Evolutionary conservation across 2,329 filamentous ascomycete genomes (phyloP), one percentile per base, ranked within the genome.

Genomic region (Penicillium nordicum): DNA sequence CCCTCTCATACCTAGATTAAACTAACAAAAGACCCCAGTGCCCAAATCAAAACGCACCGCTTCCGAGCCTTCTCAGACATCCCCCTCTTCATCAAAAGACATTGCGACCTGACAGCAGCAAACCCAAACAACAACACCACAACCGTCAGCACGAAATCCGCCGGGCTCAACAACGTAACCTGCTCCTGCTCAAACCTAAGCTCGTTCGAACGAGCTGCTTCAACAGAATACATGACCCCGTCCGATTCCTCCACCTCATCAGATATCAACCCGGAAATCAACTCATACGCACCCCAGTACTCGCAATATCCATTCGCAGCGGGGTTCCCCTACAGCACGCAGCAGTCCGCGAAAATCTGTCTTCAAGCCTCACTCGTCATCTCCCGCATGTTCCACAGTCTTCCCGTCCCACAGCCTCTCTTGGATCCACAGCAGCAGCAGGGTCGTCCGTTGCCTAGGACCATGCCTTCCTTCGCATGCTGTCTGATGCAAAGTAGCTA

Each of bases 401-500:
- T 79, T 4, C 75, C 76, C 0, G 66, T 71, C 37, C 76, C 76
- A 7, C 61, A 67, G 30, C 71, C 74, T 41, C 51, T 69, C 1
- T 58, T 57, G 12, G 63, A 64, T n/a, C 57, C 53, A 34, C 63
- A 59, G 29, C 57, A 42, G 25, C 64, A 58, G 30, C 52, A 44
- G 11, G 41, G 38, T 12, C 52, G 50, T 11, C 23, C 52, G 2
- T 51, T 72, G 14, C 75, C 76, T 5, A 72, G 76, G 6, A 78
- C 76, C 2, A 78, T 79, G 75, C 77, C 77, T 0, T 76, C 74
- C 0, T 78, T 78, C 57, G 76, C 76, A 23, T 78, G 76, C 63
- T 79, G 77, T 57, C 68, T 77, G 8, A 78, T 78, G 75, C 76
- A 79, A 58, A 73, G 74, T 40, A 78, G 76, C 57, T 79, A 79